Evolutionary conservation across 2,329 filamentous ascomycete species (phyloP).

Genomic region (Diaporthe capsici): DNA sequence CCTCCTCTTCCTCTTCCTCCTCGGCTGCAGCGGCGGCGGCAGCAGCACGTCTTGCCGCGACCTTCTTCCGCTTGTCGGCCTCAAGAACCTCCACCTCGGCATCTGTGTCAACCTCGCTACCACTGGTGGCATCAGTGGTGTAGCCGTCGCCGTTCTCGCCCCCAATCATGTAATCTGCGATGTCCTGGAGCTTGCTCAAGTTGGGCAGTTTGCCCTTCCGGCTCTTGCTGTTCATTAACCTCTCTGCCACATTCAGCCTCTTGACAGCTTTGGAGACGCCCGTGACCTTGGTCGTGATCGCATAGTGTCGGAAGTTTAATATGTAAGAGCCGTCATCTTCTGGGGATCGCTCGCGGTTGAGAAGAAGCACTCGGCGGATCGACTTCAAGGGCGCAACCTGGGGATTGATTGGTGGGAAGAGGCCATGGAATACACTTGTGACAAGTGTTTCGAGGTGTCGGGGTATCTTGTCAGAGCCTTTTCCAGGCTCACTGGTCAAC

Average conservation of each 20-base stretch:
- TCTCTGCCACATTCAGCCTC: conserved; percentile 87
- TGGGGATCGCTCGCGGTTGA: conserved; percentile 81
- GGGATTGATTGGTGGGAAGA: conserved; percentile 96
- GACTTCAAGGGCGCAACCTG: conserved; percentile 89
- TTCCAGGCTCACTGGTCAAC: conserved; percentile 77
- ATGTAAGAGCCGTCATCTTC: conserved; percentile 77
- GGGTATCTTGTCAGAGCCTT: conserved; percentile 79
- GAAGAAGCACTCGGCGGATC: conserved; percentile 90
- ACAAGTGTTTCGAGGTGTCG: conserved; percentile 94
- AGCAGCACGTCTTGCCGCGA: conserved; percentile 63
- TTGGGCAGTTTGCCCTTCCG: conserved; percentile 86
- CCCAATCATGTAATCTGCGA: conserved; percentile 94
- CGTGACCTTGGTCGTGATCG: conserved; percentile 90
- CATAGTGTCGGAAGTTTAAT: conserved; percentile 92
- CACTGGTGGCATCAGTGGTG: conserved; percentile 86
- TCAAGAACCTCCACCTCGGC: conserved; percentile 91
- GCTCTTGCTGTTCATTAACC: conserved; percentile 74
- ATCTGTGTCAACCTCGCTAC: conserved; percentile 93
- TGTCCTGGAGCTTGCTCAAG: conserved; percentile 90
- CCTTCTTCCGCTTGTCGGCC: conserved; percentile 73
- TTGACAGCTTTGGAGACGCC: conserved; percentile 88
- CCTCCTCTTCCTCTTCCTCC: conserved; percentile 59
- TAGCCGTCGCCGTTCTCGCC: conserved; percentile 84
- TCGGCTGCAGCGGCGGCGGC: conserved; percentile 59
- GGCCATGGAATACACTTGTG: conserved; percentile 94